A percentile compares a stretch with the other conserved stretches of the same genome.
Evolutionary conservation across 1,284 basidiomycete genomes (phyloP).

Genomic region (Peniophora sp.): DNA sequence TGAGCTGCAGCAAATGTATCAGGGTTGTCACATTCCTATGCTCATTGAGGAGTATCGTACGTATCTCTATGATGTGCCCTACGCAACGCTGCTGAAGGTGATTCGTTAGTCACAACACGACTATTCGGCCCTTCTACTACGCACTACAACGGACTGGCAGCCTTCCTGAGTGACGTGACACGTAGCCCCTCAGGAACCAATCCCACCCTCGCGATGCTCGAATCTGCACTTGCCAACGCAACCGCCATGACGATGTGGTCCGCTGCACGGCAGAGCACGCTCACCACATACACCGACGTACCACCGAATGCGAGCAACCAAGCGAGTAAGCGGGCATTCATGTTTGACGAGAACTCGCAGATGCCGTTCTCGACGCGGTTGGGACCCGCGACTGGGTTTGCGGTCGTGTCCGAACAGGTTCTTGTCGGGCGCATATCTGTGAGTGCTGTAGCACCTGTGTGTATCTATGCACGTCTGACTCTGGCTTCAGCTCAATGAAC

Average conservation of each 20-base stretch:
- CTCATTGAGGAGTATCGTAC: slow-evolving; percentile 1
- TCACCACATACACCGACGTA: background rate
- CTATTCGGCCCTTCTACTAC: background rate
- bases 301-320: background rate
- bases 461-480: background rate
- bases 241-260: slow-evolving; percentile 1
- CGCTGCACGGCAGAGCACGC: background rate
- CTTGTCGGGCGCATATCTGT: background rate
- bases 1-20: background rate
- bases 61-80: background rate
- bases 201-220: background rate
- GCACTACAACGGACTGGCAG: background rate
- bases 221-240: background rate
- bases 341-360: background rate
- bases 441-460: background rate
- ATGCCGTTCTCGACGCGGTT: background rate
- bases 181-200: background rate
- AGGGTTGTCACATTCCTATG: background rate
- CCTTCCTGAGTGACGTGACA: background rate
- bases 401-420: background rate
- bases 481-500: background rate
- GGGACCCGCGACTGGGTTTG: background rate
- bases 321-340: background rate
- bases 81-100: too few relatives aligned
- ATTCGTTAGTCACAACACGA: too few relatives aligned